Evolutionary conservation across 1,284 basidiomycete genomes (phyloP).

Genomic region (Coniophora puteana): DNA sequence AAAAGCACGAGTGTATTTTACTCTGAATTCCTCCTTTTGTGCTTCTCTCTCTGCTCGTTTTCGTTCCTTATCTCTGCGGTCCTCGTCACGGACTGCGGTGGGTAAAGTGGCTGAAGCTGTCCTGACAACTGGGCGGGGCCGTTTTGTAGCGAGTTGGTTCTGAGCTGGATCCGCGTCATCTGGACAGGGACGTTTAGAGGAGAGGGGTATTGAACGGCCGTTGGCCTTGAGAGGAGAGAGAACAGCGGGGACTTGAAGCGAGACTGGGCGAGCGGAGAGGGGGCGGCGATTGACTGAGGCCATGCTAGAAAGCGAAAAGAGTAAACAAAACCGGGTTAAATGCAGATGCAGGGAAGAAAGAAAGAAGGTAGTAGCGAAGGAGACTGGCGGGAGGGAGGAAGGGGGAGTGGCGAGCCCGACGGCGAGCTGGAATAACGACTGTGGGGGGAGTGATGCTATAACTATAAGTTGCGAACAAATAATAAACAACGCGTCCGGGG

Average conservation of each 20-base stretch:
- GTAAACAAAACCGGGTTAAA: constrained; percentile 12
- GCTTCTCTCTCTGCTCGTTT: constrained; percentile 49
- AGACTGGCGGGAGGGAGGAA: not conserved
- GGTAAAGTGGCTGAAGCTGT: constrained; percentile 15
- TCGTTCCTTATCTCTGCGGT: constrained; percentile 39
- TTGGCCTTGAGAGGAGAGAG: constrained; percentile 24
- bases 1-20: constrained; percentile 85
- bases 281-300: constrained; percentile 40
- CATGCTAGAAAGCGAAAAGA: too few relatives aligned
- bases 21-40: constrained; percentile 70
- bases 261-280: constrained; percentile 27
- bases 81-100: constrained; percentile 21
- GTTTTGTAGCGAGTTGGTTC: constrained; percentile 25
- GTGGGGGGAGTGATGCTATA: constrained; percentile 1
- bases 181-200: constrained; percentile 63
- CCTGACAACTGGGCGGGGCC: constrained; percentile 24
- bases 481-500: constrained; percentile 6
- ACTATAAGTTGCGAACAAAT: constrained; percentile 2
- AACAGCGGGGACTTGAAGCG: constrained; percentile 28
- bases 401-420: not conserved
- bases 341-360: constrained; percentile 8
- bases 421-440: not conserved
- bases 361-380: not conserved
- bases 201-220: constrained; percentile 17
- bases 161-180: constrained; percentile 36